A percentile compares a stretch with the other conserved stretches of the same genome.
Evolutionary conservation across 2,329 filamentous ascomycete species (phyloP).

Genomic region (Penicillium occitanis): DNA sequence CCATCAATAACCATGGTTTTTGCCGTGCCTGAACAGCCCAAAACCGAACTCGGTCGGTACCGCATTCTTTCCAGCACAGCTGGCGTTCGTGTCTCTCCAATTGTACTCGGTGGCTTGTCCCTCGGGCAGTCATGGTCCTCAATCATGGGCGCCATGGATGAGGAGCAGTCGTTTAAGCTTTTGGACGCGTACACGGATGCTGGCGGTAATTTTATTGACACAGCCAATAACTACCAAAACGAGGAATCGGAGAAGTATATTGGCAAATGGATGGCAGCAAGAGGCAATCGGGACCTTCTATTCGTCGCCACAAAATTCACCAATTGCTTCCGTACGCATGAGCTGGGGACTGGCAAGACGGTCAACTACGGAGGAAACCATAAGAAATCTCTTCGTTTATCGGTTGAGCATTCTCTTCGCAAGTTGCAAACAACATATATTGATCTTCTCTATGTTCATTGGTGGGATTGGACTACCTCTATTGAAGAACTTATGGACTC

Average conservation of each 20-base stretch:
- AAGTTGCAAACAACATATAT: slow-evolving; percentile 56
- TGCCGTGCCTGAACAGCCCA: slow-evolving; percentile 23
- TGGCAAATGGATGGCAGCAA: slow-evolving; percentile 68
- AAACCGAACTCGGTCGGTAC: slow-evolving; percentile 63
- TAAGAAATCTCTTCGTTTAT: slow-evolving; percentile 43
- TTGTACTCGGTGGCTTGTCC: slow-evolving; percentile 47
- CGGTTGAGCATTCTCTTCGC: slow-evolving; percentile 45
- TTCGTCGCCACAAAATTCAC: slow-evolving; percentile 71
- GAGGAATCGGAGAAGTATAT: slow-evolving; percentile 65
- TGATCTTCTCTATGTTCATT: slow-evolving; percentile 57
- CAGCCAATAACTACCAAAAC: slow-evolving; percentile 65
- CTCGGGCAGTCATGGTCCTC: slow-evolving; percentile 44
- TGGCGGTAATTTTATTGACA: slow-evolving; percentile 74
- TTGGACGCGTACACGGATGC: slow-evolving; percentile 65
- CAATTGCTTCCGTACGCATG: slow-evolving; percentile 52
- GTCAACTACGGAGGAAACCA: slow-evolving; percentile 49
- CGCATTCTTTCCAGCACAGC: slow-evolving; percentile 66
- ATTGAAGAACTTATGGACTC: slow-evolving; percentile 40
- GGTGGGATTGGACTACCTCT: slow-evolving; percentile 50
- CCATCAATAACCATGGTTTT: background rate
- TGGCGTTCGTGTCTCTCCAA: slow-evolving; percentile 64
- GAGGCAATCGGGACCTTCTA: slow-evolving; percentile 64
- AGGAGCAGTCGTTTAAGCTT: slow-evolving; percentile 61
- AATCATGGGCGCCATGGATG: slow-evolving; percentile 64
- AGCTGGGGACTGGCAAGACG: slow-evolving; percentile 41